Evolutionary conservation across 1,139 yeast genomes (phyloP), one percentile per base, ranked within the genome.

Genomic region (Ogataea hybrid): DNA sequence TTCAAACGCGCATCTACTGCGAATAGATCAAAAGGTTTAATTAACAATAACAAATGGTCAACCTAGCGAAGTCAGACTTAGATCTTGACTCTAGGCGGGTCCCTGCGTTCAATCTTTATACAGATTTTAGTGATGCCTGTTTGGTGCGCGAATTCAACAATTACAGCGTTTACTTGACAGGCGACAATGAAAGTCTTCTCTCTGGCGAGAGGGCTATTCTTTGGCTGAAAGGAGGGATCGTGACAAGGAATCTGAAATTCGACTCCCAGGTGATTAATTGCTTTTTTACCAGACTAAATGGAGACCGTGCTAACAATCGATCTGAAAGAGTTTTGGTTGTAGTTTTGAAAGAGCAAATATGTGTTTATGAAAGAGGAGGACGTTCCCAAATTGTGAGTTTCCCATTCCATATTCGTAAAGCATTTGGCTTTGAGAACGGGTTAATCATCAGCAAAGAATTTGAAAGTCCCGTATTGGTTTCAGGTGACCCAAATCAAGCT

Each of bases 361-460:
- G 81, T 48, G 68, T 84, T 1, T 84, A 83, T 59, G 75, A 72
- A 48, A 64, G 65, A 3, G 75, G 75, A 50, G 89, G 90, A 2
- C 68, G 75, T 28, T 69, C 75, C 2, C 76, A 77, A 53, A 70
- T 75, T 4, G 73, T 80, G 21, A 79, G 78, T 50, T 71, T 86
- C 45, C 90, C 95, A 0, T 84, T 85, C 49, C 62, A 64, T 5
- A 70, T 84, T 34, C 69, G 67, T 35, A 65, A 65, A 17, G 88
- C 82, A 1, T 68, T 81, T 42, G 71, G 81, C 0, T 81, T 78
- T 51, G 81, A 77, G 35, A 71, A 72, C 17, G 95, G 96, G 0
- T 55, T 84, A n/a, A 42, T 60, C 0, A 43, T 60, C 21, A 53
- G 54, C 15, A 57, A 54, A 33, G 57, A 53, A 27, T 37, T 42